These are phyloP conservation scores for Sporisorium graminicola DNA, from an alignment of 1,284 basidiomycete genomes.

Conservation along the genomic window DNA sequence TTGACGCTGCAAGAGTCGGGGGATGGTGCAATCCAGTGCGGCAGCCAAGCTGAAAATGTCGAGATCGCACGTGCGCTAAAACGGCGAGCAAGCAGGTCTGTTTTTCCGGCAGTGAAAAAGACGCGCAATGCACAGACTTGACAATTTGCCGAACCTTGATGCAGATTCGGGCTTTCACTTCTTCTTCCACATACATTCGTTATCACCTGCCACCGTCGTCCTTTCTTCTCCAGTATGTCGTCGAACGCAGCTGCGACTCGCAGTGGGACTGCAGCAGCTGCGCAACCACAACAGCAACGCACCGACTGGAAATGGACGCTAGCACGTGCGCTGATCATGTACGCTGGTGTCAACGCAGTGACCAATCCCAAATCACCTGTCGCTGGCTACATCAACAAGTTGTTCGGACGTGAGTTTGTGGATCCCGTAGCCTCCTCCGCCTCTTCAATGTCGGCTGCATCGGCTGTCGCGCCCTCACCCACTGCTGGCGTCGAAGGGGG, in stretches of 20 bases:
- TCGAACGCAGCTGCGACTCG: constrained; percentile 7
- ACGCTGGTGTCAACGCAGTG: constrained; percentile 41
- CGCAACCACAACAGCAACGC: constrained; percentile 6
- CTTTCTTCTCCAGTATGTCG: constrained; percentile 7
- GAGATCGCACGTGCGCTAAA: constrained; percentile 5
- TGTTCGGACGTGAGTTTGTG: constrained; percentile 19
- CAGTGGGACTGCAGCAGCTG: constrained; percentile 8
- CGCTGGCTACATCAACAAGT: constrained; percentile 28
- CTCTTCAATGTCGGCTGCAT: background rate
- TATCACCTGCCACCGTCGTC: background rate
- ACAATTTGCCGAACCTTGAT: background rate
- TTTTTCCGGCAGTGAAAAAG: too few relatives aligned
- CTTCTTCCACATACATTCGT: background rate
- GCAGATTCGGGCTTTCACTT: background rate
- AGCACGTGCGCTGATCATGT: constrained; percentile 38
- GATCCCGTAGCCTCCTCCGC: background rate
- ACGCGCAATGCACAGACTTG: background rate
- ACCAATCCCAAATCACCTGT: constrained; percentile 41
- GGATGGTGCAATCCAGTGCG: background rate
- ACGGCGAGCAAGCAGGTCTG: background rate
- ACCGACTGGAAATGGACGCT: constrained; percentile 48
- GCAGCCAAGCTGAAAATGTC: background rate
- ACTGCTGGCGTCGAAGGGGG: background rate
- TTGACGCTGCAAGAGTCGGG: background rate
- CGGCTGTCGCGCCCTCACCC: background rate